phyloP scores from a whole-genome alignment of 2,329 filamentous ascomycete genomes.

The Chrysosporium queenslandicum region DNA sequence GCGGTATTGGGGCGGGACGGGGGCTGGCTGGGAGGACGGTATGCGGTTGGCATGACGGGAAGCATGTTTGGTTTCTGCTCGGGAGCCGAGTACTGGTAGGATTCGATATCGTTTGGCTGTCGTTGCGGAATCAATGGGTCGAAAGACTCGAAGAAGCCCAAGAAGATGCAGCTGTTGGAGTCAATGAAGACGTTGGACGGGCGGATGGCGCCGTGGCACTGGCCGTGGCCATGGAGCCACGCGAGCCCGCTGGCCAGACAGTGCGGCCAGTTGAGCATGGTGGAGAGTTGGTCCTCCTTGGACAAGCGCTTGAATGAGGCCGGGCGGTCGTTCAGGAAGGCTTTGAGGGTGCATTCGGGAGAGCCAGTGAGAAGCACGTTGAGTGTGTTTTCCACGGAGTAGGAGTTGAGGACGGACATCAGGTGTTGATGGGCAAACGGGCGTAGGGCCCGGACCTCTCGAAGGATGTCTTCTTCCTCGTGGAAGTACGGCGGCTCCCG shows the following conservation, averaged over 20 bases:
- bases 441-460: conserved; percentile 32
- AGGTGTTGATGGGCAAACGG: conserved; percentile 37
- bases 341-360: conserved; percentile 34
- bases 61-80: conserved; percentile 39
- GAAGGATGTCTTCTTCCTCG: conserved; percentile 33
- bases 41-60: background rate
- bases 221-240: conserved; percentile 47
- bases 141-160: conserved; percentile 49
- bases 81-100: conserved; percentile 50
- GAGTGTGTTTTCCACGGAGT: conserved; percentile 35
- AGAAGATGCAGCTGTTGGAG: conserved; percentile 45
- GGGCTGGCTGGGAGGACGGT: background rate
- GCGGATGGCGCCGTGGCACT: conserved; percentile 47
- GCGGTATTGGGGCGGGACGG: background rate
- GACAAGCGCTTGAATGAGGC: conserved; percentile 33
- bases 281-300: conserved; percentile 35
- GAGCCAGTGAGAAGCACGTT: conserved; percentile 36
- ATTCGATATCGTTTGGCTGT: conserved; percentile 45
- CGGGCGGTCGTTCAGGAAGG: conserved; percentile 35
- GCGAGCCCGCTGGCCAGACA: conserved; percentile 47
- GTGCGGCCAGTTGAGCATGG: conserved; percentile 39
- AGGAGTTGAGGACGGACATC: conserved; percentile 37
- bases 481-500: conserved; percentile 31
- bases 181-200: conserved; percentile 53
- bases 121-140: conserved; percentile 46